Percentiles rank a stretch among this genome's conserved stretches.
Evolutionary conservation across 2,329 filamentous ascomycete genomes (phyloP).

Genomic region (Phialocephala sp.): DNA sequence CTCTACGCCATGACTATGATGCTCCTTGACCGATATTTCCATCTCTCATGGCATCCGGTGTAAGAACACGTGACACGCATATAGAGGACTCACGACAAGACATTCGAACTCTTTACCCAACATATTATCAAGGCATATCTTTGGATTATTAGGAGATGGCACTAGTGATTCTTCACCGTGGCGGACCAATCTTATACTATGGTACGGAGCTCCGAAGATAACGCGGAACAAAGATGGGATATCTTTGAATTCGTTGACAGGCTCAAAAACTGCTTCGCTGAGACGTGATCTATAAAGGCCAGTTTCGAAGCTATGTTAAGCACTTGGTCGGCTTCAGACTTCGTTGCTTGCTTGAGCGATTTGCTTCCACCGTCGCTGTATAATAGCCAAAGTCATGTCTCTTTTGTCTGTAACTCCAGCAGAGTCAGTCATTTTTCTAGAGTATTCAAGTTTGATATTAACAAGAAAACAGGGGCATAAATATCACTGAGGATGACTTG

Average conservation of each 20-base stretch:
- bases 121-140: neutral
- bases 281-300: neutral
- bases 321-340: neutral
- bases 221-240: slow-evolving; percentile 16
- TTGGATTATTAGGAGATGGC: neutral
- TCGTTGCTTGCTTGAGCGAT: neutral
- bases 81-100: too few species aligned
- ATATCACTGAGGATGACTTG: slow-evolving; percentile 30
- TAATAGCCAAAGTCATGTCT: slow-evolving; percentile 25
- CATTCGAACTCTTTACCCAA: neutral
- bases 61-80: neutral
- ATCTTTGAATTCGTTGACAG: neutral
- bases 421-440: slow-evolving; percentile 20
- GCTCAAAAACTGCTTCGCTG: neutral
- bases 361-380: neutral
- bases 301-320: neutral
- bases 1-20: too few species aligned
- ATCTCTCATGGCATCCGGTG: too few species aligned
- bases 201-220: slow-evolving; percentile 19
- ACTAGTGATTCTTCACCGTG: neutral
- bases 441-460: neutral
- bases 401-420: slow-evolving; percentile 32
- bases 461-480: slow-evolving; percentile 24
- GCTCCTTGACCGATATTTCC: too few species aligned
- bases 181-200: neutral